Conservation (phyloP, 2,329 filamentous ascomycete genomes). For the Sphaerostilbella broomeana region DNA sequence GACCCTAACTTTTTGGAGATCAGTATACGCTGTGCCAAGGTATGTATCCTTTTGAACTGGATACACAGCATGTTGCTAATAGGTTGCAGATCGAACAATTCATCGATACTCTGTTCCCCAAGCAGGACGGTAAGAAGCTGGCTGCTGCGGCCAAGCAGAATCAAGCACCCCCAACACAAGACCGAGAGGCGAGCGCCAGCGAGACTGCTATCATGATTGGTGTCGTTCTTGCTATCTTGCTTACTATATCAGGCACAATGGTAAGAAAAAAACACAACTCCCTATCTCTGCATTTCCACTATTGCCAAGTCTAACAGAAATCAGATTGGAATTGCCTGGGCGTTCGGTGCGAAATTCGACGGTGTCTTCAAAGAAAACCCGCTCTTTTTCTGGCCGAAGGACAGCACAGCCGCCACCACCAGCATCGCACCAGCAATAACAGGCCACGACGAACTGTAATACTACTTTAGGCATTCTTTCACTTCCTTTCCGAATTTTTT, state of each 20-base stretch:
- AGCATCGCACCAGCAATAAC: slow-evolving; percentile 21
- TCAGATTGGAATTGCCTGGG: slow-evolving; percentile 71
- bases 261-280: slow-evolving; percentile 57
- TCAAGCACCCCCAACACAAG: slow-evolving; percentile 32
- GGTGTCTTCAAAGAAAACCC: slow-evolving; percentile 15
- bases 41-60: slow-evolving; percentile 28
- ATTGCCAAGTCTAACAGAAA: background rate
- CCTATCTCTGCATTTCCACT: background rate
- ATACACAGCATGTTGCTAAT: slow-evolving; percentile 15
- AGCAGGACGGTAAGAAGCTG: slow-evolving; percentile 63
- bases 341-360: slow-evolving; percentile 78
- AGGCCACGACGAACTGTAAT: slow-evolving; percentile 32
- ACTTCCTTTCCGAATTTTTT: too few species aligned
- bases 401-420: slow-evolving; percentile 3
- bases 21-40: slow-evolving; percentile 82
- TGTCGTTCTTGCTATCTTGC: slow-evolving; percentile 61
- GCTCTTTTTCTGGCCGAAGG: too few species aligned
- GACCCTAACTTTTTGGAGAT: slow-evolving; percentile 92
- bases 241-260: slow-evolving; percentile 70
- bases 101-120: slow-evolving; percentile 87
- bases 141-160: slow-evolving; percentile 32
- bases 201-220: slow-evolving; percentile 60
- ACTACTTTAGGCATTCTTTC: slow-evolving; percentile 9
- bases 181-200: slow-evolving; percentile 45
- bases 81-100: slow-evolving; percentile 75